Evolutionary conservation across 2,329 filamentous ascomycete species (phyloP).

Genomic region (Exophiala oligosperma): DNA sequence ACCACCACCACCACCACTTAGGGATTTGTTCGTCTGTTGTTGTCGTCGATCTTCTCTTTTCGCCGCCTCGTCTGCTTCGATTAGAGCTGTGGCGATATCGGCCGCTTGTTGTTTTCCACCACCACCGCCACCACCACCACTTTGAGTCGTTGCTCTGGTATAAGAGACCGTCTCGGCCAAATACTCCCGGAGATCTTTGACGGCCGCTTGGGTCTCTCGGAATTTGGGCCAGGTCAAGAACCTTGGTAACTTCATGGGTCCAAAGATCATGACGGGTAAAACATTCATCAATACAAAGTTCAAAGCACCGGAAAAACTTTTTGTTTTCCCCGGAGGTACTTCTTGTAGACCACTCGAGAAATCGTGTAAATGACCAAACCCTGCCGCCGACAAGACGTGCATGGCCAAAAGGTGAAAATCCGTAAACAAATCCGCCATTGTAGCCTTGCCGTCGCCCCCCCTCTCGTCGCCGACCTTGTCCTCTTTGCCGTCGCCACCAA

Average conservation of each 20-base stretch:
- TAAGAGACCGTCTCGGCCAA: too few species aligned
- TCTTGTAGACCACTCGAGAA: too few species aligned
- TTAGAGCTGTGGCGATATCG: conserved; percentile 1
- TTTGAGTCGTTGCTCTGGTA: too few species aligned
- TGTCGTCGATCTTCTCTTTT: conserved; percentile 8
- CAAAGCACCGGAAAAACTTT: conserved; percentile 24
- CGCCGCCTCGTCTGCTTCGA: conserved; percentile 1
- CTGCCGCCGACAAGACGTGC: conserved; percentile 24
- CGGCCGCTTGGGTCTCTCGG: too few species aligned
- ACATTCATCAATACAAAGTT: conserved; percentile 22
- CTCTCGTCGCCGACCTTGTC: neutral
- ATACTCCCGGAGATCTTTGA: too few species aligned
- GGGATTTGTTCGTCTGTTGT: conserved; percentile 11
- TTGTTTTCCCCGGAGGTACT: neutral
- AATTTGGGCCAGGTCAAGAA: too few species aligned
- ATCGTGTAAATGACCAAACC: conserved; percentile 19
- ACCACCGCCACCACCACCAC: too few species aligned
- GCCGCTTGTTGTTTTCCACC: too few species aligned
- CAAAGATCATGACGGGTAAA: too few species aligned
- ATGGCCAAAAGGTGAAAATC: conserved; percentile 21
- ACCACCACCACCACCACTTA: too few species aligned
- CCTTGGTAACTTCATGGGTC: too few species aligned
- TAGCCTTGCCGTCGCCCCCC: neutral
- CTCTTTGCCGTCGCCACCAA: too few species aligned
- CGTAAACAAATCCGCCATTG: neutral